These are phyloP conservation scores for Remersonia thermophila DNA, from an alignment of 2,329 filamentous ascomycete genomes.

Conservation along the genomic window DNA sequence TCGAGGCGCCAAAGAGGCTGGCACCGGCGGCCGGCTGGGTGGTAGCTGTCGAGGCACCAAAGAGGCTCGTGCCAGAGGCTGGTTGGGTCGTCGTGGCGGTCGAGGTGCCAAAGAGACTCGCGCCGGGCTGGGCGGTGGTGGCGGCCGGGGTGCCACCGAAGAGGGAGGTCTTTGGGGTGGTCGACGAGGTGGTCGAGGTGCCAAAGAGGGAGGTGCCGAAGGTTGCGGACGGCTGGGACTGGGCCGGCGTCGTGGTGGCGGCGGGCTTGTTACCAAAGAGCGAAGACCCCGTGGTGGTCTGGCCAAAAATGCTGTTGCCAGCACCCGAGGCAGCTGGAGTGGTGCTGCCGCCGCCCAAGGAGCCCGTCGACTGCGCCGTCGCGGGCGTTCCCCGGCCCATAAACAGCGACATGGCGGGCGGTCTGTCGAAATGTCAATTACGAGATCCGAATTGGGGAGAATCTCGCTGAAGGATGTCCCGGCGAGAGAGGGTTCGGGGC, in stretches of 20 bases:
- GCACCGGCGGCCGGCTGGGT: slow-evolving; percentile 6
- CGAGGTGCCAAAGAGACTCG: slow-evolving; percentile 6
- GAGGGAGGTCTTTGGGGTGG: slow-evolving; percentile 10
- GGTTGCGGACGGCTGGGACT: neutral
- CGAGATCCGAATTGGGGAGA: too few relatives aligned
- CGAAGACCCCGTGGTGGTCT: slow-evolving; percentile 1
- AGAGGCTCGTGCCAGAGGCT: neutral
- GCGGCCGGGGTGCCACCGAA: slow-evolving; percentile 11
- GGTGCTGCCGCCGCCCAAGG: slow-evolving; percentile 3
- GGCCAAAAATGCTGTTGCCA: slow-evolving; percentile 8
- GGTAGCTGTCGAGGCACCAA: neutral
- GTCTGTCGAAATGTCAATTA: neutral
- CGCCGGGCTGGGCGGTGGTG: neutral
- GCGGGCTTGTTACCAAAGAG: slow-evolving; percentile 4
- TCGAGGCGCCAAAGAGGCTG: slow-evolving; percentile 13
- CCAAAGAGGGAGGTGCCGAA: slow-evolving; percentile 8
- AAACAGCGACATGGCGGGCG: slow-evolving; percentile 14
- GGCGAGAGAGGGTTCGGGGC: too few relatives aligned
- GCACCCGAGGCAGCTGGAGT: slow-evolving; percentile 2
- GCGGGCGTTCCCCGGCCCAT: slow-evolving; percentile 10
- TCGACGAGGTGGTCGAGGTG: slow-evolving; percentile 4
- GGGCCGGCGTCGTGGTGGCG: neutral
- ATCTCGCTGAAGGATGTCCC: too few relatives aligned
- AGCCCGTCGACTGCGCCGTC: slow-evolving; percentile 7
- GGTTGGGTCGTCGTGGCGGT: neutral